A percentile compares a stretch with the other conserved stretches of the same genome.
Evolutionary conservation across 139 green algal genomes (phyloP).

Genomic region (Nannochloris sp.): DNA sequence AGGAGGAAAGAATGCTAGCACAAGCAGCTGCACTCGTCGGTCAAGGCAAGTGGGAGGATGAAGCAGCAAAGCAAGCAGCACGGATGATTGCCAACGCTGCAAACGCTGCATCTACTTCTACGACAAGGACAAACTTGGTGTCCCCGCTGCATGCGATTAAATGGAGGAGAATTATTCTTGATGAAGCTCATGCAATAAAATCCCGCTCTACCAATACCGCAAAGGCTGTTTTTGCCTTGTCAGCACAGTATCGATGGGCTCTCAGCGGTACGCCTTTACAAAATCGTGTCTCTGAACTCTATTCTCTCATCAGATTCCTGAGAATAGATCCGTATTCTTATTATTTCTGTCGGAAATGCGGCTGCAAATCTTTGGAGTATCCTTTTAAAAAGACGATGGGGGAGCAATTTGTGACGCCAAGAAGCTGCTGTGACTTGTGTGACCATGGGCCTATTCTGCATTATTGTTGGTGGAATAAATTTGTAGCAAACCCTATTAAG

Average conservation of each 20-base stretch:
- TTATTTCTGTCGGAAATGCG: constrained; percentile 84
- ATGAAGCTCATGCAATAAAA: constrained; percentile 92
- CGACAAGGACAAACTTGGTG: constrained; percentile 8
- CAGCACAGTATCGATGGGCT: constrained; percentile 61
- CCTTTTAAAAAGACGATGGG: constrained; percentile 34
- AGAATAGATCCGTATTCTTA: constrained; percentile 80
- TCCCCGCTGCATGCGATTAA: constrained; percentile 30
- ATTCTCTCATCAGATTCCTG: constrained; percentile 84
- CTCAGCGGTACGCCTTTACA: constrained; percentile 79
- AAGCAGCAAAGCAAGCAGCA: constrained; percentile 32
- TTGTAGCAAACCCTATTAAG: constrained; percentile 55
- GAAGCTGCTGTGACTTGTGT: constrained; percentile 21
- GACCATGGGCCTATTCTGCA: constrained; percentile 48
- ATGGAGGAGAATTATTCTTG: constrained; percentile 81
- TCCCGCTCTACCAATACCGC: constrained; percentile 70
- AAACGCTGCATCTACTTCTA: constrained; percentile 20
- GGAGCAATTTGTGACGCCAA: background rate
- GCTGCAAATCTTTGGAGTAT: constrained; percentile 69
- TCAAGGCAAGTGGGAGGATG: constrained; percentile 6
- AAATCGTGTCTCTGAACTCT: constrained; percentile 89
- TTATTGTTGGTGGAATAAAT: constrained; percentile 81
- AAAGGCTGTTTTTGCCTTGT: constrained; percentile 78
- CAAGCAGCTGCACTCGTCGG: background rate
- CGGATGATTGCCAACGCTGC: constrained; percentile 25
- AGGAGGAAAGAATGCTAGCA: constrained; percentile 6